These are phyloP conservation scores for Venturia pyrina DNA, from an alignment of 2,329 filamentous ascomycete genomes.

Conservation along the genomic window DNA sequence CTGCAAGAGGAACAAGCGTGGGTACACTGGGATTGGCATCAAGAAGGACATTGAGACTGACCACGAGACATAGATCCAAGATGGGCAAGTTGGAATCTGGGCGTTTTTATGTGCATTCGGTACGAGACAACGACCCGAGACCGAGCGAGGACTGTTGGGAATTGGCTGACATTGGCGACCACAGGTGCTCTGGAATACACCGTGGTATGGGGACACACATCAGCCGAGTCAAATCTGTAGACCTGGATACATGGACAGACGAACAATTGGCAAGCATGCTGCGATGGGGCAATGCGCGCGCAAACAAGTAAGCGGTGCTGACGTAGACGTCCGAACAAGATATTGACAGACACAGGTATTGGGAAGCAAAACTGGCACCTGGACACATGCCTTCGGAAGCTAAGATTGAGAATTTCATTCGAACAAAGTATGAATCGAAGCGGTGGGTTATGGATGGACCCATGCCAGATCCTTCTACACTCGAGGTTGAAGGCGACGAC, in stretches of 20 bases:
- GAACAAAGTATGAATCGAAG: constrained; percentile 98
- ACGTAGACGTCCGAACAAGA: not conserved
- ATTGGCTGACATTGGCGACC: constrained; percentile 12
- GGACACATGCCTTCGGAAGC: constrained; percentile 90
- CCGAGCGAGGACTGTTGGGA: not conserved
- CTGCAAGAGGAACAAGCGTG: constrained; percentile 98
- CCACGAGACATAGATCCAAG: constrained; percentile 60
- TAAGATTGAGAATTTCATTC: constrained; percentile 99
- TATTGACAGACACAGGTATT: constrained; percentile 46
- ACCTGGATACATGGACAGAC: constrained; percentile 97
- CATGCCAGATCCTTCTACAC: constrained; percentile 81
- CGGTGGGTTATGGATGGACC: constrained; percentile 98
- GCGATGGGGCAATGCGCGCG: constrained; percentile 89
- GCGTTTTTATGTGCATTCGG: constrained; percentile 94
- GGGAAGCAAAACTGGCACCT: constrained; percentile 86
- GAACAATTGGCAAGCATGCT: constrained; percentile 91
- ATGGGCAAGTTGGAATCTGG: constrained; percentile 99
- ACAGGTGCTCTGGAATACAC: constrained; percentile 85
- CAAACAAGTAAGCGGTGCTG: constrained; percentile 61
- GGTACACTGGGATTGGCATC: constrained; percentile 24
- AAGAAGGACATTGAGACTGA: constrained; percentile 18
- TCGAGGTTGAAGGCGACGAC: constrained; percentile 78
- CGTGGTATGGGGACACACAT: constrained; percentile 99
- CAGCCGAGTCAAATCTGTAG: constrained; percentile 94
- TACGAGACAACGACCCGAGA: constrained; percentile 16